These are phyloP conservation scores for Sphenostylis stenocarpa DNA, from an alignment of 306 rosid genomes.

Conservation along the genomic window DNA sequence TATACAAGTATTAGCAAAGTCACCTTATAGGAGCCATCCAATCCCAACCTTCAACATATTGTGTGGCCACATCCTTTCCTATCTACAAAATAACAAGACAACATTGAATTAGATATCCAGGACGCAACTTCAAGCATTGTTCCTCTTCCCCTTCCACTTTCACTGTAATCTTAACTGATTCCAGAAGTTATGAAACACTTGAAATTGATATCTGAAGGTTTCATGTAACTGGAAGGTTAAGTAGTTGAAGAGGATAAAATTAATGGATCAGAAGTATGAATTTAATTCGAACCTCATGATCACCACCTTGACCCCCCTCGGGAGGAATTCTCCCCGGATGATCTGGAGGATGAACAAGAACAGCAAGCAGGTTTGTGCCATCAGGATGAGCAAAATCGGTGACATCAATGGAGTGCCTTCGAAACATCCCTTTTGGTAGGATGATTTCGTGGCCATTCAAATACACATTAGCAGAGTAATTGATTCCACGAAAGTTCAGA, in stretches of 20 bases:
- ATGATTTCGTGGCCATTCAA: conserved; percentile 70
- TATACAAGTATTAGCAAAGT: conserved; percentile 31
- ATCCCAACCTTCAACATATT: conserved; percentile 97
- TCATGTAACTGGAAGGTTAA: neutral
- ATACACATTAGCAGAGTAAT: conserved; percentile 85
- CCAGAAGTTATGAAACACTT: conserved; percentile 23
- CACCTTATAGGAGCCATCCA: conserved; percentile 99
- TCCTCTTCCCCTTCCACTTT: conserved; percentile 17
- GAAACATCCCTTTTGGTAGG: conserved; percentile 91
- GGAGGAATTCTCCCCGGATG: conserved; percentile 89
- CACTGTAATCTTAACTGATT: neutral
- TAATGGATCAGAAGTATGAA: neutral
- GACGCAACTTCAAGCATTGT: conserved; percentile 7
- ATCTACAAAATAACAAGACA: conserved; percentile 51
- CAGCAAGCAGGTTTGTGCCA: conserved; percentile 80
- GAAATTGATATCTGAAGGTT: neutral
- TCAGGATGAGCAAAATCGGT: conserved; percentile 69
- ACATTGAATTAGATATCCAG: conserved; percentile 13
- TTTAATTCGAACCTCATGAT: conserved; percentile 69
- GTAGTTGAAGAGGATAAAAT: neutral
- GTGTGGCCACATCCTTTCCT: conserved; percentile 94
- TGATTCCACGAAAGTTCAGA: conserved; percentile 86
- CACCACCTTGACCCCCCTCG: conserved; percentile 94
- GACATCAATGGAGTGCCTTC: conserved; percentile 84
- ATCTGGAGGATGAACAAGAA: conserved; percentile 96